Evolutionary conservation across 306 rosid species (phyloP), one percentile per base, ranked within the genome.

Genomic region (Vachellia collinsii): DNA sequence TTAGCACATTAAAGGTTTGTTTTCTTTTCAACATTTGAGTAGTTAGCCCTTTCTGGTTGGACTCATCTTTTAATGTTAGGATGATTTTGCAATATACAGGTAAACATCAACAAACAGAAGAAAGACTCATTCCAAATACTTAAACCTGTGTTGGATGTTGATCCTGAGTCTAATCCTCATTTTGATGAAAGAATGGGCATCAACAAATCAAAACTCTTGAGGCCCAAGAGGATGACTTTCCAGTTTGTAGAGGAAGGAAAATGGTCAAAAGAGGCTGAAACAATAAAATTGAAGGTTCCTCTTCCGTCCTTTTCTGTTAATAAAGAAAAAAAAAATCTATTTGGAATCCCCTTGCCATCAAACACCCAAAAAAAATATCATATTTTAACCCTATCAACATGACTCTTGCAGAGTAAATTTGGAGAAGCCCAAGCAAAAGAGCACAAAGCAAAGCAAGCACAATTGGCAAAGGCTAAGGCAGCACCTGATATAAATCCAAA

Each of bases 381-480:
- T 29, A 29, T 29, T 29, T 29, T 29, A 29, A 29, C 34, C 34
- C 34, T 29, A 2, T 29, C 34, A 34, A 17, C 63, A 75, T 82
- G 22, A 54, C 23, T 11, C 67, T 11, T 80, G 48, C 88, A 94
- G 99, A 93, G 92, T 85, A 86, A 93, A 88, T 95, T 91, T 88
- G 99, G 99, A 79, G 99, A 95, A 87, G 95, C 97, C 77, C 99
- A 93, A 89, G 99, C 99, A 20, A 94, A 91, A 85, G 99, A 94
- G 91, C 97, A 94, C 70, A 91, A 54, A 87, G 99, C 92, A 75
- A 94, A 94, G 85, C 95, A 85, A 88, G 97, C 97, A 22, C 99
- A 94, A 71, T 79, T 94, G 86, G 97, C 97, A 34, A 94, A 88
- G 88, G 99, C 99, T 79, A 94, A 88, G 88, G 99, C 97, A 56